Evolutionary conservation across 148 eudicot genomes (phyloP), one percentile per base, ranked within the genome.

Genomic region (Linanthus parryae): DNA sequence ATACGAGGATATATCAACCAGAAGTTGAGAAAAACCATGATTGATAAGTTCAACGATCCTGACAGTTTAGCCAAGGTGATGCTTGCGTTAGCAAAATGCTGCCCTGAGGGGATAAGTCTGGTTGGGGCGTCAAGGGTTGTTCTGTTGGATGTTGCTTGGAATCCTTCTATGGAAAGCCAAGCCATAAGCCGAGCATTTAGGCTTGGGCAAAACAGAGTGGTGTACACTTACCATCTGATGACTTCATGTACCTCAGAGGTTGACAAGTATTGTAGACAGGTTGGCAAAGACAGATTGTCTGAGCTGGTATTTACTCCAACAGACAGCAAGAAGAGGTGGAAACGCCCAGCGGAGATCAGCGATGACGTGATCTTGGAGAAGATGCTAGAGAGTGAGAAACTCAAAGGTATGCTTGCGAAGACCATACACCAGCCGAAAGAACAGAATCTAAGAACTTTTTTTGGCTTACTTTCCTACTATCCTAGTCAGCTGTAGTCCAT

Each of bases 61-160:
- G 49, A 1, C 0, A 87, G 88, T 55, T 70, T 73, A n/a, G 84
- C 55, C 2, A 48, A 56, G 18, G 87, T 84, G n/a, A 55, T 87
- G 57, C 75, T 92, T n/a, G 98, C 96, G 25, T 87, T 90, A 1
- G 73, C 71, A 13, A 83, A 40, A 66, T 83, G 87, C 20, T 86
- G 92, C 26, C 75, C 76, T 19, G 97, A 91, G 48, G 97, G 94
- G 21, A 86, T 91, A 22, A 73, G 66, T 52, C 64, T 91, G 0
- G 75, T 86, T 4, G 97, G 97, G 39, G 95, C 95, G 10, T 86
- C 95, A 0, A 78, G 95, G 57, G 86, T 91, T 1, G 83, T 83
- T 33, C 48, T 86, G 47, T 72, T 91, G 0, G 95, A 83, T 45
- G 88, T 83, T 16, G 75, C 64, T 2, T 91, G 97, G 95, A 91